phyloP scores from a whole-genome alignment of 805 yeast genomes.

The Ogataea zsoltii region DNA sequence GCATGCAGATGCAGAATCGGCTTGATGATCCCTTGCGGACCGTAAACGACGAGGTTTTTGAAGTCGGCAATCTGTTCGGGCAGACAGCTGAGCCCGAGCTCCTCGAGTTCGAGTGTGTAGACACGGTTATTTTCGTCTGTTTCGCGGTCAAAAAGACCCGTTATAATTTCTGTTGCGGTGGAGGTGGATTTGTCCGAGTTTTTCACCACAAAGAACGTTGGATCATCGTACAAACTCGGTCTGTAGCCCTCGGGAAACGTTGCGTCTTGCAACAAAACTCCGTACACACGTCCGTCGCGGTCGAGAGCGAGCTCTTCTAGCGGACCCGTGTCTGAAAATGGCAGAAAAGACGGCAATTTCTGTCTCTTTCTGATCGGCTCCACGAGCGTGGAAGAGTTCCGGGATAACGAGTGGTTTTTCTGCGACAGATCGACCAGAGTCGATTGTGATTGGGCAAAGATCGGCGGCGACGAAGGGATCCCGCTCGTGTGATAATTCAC shows the following conservation, averaged over 20 bases:
- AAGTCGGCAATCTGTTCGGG: conserved; percentile 63
- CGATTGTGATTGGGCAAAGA: conserved; percentile 23
- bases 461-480: conserved; percentile 32
- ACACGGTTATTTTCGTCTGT: conserved; percentile 31
- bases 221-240: conserved; percentile 35
- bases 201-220: conserved; percentile 33
- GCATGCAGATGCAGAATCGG: conserved; percentile 50
- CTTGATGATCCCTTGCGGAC: conserved; percentile 32
- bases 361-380: conserved; percentile 31
- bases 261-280: conserved; percentile 31
- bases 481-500: conserved; percentile 5
- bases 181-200: conserved; percentile 23
- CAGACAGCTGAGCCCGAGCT: conserved; percentile 45
- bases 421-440: conserved; percentile 17
- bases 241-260: conserved; percentile 31
- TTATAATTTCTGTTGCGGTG: conserved; percentile 43
- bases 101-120: conserved; percentile 48
- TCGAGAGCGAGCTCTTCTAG: conserved; percentile 50
- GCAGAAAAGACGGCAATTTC: conserved; percentile 12
- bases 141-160: conserved; percentile 46
- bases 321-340: conserved; percentile 2
- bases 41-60: conserved; percentile 51
- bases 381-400: conserved; percentile 20
- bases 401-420: conserved; percentile 11
- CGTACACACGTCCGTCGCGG: conserved; percentile 41